Evolutionary conservation across 2,329 filamentous ascomycete species (phyloP).

Genomic region (Fusarium chlamydosporum): DNA sequence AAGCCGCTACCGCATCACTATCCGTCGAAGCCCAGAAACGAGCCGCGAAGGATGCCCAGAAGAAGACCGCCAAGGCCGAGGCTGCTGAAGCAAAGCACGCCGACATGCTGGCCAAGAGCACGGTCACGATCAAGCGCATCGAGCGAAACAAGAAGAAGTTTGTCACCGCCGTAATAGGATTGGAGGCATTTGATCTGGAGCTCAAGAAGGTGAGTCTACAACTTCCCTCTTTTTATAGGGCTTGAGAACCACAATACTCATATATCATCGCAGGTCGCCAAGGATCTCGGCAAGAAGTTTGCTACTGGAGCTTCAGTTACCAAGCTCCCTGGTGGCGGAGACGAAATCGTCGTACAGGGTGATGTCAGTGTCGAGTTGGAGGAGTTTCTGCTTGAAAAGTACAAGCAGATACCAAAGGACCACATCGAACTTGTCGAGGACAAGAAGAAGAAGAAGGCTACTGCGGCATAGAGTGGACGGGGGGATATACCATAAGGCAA

Average conservation of each 20-base stretch:
- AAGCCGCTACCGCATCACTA: slow-evolving; percentile 86
- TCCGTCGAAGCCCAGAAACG: slow-evolving; percentile 94
- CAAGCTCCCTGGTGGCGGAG: slow-evolving; percentile 85
- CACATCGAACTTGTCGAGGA: slow-evolving; percentile 96
- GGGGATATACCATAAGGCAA: slow-evolving; percentile 34
- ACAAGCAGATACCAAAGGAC: slow-evolving; percentile 91
- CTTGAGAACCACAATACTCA: slow-evolving; percentile 29
- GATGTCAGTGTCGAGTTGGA: slow-evolving; percentile 95
- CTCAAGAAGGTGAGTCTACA: slow-evolving; percentile 79
- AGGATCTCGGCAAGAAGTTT: slow-evolving; percentile 99
- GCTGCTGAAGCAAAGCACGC: slow-evolving; percentile 86
- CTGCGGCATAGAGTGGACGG: slow-evolving; percentile 39
- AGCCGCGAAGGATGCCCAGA: slow-evolving; percentile 94
- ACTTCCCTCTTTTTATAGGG: neutral
- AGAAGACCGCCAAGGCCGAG: slow-evolving; percentile 96
- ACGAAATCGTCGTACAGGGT: slow-evolving; percentile 98
- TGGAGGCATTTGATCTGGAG: slow-evolving; percentile 92
- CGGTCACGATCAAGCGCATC: slow-evolving; percentile 93
- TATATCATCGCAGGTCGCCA: slow-evolving; percentile 70
- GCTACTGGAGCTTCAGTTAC: slow-evolving; percentile 94
- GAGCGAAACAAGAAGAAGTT: slow-evolving; percentile 98
- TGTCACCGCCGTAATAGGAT: slow-evolving; percentile 90
- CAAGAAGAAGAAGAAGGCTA: slow-evolving; percentile 83
- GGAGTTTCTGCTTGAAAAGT: slow-evolving; percentile 90
- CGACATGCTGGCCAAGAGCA: slow-evolving; percentile 84